Evolutionary conservation across 208 protist genomes (phyloP).

Genomic region (Acanthamoeba lenticulata): DNA sequence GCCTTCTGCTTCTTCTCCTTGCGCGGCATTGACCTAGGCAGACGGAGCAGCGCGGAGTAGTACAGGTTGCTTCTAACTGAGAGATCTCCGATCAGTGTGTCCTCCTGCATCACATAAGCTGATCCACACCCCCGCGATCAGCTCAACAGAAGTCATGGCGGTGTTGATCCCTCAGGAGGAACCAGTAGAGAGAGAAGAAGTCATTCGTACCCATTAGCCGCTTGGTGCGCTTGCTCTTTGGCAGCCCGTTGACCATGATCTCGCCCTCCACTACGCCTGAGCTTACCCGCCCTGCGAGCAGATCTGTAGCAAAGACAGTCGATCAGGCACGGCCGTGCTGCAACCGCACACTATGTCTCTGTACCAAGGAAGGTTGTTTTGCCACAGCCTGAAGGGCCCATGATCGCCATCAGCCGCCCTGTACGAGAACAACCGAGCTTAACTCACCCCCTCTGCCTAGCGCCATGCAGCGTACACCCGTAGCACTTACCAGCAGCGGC

Average conservation of each 20-base stretch:
- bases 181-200: background rate
- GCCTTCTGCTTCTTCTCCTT: conserved; percentile 43
- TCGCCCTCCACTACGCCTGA: background rate
- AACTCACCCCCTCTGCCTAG: background rate
- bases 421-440: background rate
- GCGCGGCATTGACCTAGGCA: conserved; percentile 49
- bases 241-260: conserved; percentile 15
- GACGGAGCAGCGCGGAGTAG: conserved; percentile 67
- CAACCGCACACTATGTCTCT: background rate
- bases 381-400: conserved; percentile 72
- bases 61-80: conserved; percentile 72
- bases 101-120: conserved; percentile 78
- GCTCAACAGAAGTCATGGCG: background rate
- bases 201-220: background rate
- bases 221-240: background rate
- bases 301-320: background rate
- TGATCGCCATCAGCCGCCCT: conserved; percentile 74
- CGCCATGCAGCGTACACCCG: background rate
- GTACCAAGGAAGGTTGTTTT: conserved; percentile 24
- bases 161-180: background rate
- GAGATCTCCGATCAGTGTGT: conserved; percentile 74
- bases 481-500: background rate
- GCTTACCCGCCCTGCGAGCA: background rate
- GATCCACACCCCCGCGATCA: conserved; percentile 9
- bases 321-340: background rate